Conservation (phyloP, 495 filamentous ascomycete species). For the Neurospora sp. region DNA sequence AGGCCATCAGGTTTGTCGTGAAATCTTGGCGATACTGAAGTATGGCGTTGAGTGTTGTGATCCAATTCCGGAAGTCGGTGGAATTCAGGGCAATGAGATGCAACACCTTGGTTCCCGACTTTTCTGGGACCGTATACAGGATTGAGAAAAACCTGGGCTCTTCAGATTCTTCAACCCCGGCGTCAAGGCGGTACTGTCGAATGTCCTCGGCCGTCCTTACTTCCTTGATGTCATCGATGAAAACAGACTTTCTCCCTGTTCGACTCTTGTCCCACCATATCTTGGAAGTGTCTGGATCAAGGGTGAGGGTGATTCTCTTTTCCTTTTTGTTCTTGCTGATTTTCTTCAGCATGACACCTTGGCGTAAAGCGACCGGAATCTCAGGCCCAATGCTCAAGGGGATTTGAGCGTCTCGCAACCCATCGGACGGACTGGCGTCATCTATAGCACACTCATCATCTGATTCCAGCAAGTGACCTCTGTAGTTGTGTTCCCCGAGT, state of each 20-base stretch:
- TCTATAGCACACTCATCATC: slow-evolving; percentile 48
- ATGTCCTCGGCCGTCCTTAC: slow-evolving; percentile 80
- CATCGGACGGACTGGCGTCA: slow-evolving; percentile 13
- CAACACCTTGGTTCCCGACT: slow-evolving; percentile 58
- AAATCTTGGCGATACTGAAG: slow-evolving; percentile 74
- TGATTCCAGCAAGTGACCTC: slow-evolving; percentile 32
- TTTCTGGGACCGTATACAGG: slow-evolving; percentile 64
- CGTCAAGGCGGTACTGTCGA: slow-evolving; percentile 79
- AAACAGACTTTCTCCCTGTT: slow-evolving; percentile 62
- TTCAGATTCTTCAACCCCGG: slow-evolving; percentile 48
- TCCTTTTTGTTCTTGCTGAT: slow-evolving; percentile 68
- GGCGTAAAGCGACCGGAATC: slow-evolving; percentile 57
- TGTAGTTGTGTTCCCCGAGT: background rate
- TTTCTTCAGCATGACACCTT: slow-evolving; percentile 68
- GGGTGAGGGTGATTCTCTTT: slow-evolving; percentile 61
- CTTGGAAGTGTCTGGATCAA: slow-evolving; percentile 72
- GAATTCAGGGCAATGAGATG: slow-evolving; percentile 72
- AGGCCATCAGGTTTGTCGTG: slow-evolving; percentile 74
- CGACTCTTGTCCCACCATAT: slow-evolving; percentile 78
- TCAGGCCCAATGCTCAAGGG: slow-evolving; percentile 48
- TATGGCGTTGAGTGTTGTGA: slow-evolving; percentile 65
- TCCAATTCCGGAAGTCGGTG: slow-evolving; percentile 65
- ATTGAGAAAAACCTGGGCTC: slow-evolving; percentile 79
- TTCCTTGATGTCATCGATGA: slow-evolving; percentile 89
- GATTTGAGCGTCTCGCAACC: slow-evolving; percentile 17